Conservation (phyloP, 2,329 filamentous ascomycete genomes). For the Paramyrothecium sp. region DNA sequence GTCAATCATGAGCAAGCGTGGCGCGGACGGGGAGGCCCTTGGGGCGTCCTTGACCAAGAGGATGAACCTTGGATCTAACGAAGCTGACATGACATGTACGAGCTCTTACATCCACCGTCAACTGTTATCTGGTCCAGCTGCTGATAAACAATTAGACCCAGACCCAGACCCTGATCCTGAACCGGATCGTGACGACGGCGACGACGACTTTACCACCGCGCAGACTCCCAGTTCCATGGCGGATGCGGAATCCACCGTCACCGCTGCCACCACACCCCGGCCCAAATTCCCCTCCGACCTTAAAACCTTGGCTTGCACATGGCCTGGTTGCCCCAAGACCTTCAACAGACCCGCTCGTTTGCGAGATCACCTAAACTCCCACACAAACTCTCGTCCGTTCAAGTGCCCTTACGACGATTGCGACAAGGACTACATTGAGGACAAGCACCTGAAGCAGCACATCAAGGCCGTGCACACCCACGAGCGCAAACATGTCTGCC, state of each 20-base stretch:
- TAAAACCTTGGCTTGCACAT: conserved; percentile 77
- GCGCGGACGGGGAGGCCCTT: conserved; percentile 18
- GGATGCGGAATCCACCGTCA: conserved; percentile 29
- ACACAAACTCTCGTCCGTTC: conserved; percentile 82
- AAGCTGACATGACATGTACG: conserved; percentile 19
- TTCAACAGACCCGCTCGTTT: conserved; percentile 87
- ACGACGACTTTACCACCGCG: conserved; percentile 29
- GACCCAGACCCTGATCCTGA: not conserved
- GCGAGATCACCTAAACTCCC: conserved; percentile 76
- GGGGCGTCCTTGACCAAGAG: conserved; percentile 25
- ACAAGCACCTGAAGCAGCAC: conserved; percentile 84
- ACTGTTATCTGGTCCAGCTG: not conserved
- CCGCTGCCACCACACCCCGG: conserved; percentile 38
- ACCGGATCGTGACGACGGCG: conserved; percentile 19
- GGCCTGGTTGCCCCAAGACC: conserved; percentile 71
- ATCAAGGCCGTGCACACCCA: conserved; percentile 77
- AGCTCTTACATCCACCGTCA: not conserved
- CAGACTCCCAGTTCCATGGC: conserved; percentile 30
- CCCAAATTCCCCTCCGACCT: conserved; percentile 65
- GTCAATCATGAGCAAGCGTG: conserved; percentile 31
- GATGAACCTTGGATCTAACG: conserved; percentile 10
- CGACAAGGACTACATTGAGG: conserved; percentile 80
- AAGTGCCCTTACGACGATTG: conserved; percentile 69
- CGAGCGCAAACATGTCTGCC: conserved; percentile 69
- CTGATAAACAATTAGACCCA: not conserved